Base-by-base conservation (phyloP, 2,329 filamentous ascomycete species). In the Venturia effusa region DNA sequence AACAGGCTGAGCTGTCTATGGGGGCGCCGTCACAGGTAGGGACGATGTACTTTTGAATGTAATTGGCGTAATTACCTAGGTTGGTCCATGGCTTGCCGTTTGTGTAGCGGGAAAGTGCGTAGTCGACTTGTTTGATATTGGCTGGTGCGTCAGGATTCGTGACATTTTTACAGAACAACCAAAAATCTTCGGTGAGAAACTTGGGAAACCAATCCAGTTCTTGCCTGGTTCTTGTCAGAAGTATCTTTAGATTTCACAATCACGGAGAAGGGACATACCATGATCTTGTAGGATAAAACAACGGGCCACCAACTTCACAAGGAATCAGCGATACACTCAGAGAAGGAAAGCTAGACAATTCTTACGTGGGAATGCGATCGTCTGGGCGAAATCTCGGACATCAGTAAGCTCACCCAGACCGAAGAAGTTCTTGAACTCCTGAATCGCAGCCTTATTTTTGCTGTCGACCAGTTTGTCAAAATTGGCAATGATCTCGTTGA, bases 41-140 rank as follows among this genome's bases (percentile, higher is more conserved):
- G 2, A 81, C 69, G 13, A 81, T 72, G 15, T 75, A 71, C 3
- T 74, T 72, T 68, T 81, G 80, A 57, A 83, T 71, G 65, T 83
- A 83, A 65, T 78, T 75, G 6, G 80, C 79, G 66, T 83, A 83
- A 62, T 77, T 78, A 22, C 81, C 81, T 1, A 83, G 72, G 17
- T 79, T 78, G 3, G 74, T 74, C 81, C 81, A 83, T 1, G 79
- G 70, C 64, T 79, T 74, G 19, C 80, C 80, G 37, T 76, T 68
- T 0, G 80, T 81, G 68, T 81, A 81, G 11, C 80, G 75, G 11
- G 80, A 72, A 17, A 83, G 70, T 8, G 71, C 71, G 51, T 75
- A 75, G 66, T 83, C 81, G 41, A 81, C 70, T 2, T 73, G 71
- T 1, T 76, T 76, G 63, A 81, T 74, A 54, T 75, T 75, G 32